These are phyloP conservation scores for Cystoderma amianthinum DNA, from an alignment of 768 basidiomycete genomes.

Conservation along the genomic window DNA sequence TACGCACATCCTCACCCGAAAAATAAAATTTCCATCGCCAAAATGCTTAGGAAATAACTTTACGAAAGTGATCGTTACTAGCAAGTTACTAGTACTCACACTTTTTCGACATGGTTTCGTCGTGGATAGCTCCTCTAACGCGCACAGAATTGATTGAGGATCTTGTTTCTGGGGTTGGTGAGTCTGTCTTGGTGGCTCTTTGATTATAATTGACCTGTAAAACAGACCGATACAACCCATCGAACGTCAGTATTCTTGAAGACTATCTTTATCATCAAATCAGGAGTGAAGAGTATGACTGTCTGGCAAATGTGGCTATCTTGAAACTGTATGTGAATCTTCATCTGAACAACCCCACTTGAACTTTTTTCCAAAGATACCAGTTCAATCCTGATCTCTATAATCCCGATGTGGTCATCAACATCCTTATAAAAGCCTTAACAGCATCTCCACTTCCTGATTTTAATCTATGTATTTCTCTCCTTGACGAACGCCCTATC, in stretches of 20 bases:
- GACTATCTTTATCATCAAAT: constrained; percentile 97
- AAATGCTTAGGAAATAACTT: too few species aligned
- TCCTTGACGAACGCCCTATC: constrained; percentile 71
- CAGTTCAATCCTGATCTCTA: constrained; percentile 94
- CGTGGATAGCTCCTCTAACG: constrained; percentile 71
- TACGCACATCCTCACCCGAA: too few species aligned
- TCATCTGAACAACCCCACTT: background rate
- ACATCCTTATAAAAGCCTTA: constrained; percentile 90
- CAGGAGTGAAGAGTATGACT: constrained; percentile 86
- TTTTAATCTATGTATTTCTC: constrained; percentile 89
- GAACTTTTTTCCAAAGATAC: constrained; percentile 53
- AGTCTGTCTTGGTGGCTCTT: constrained; percentile 17
- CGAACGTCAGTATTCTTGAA: constrained; percentile 88
- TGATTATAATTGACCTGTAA: constrained; percentile 2
- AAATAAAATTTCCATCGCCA: too few species aligned
- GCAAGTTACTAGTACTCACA: too few species aligned
- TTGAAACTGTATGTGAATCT: constrained; percentile 59
- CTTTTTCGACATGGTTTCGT: constrained; percentile 42
- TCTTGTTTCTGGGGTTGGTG: constrained; percentile 86
- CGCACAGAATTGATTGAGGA: constrained; percentile 86
- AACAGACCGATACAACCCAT: constrained; percentile 96
- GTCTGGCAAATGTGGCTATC: constrained; percentile 91
- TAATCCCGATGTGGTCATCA: constrained; percentile 89
- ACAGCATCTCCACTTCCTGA: constrained; percentile 84
- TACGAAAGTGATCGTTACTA: too few species aligned